Evolutionary conservation across 1,139 yeast species (phyloP).

Genomic region (Lodderomyces jiufengensis): DNA sequence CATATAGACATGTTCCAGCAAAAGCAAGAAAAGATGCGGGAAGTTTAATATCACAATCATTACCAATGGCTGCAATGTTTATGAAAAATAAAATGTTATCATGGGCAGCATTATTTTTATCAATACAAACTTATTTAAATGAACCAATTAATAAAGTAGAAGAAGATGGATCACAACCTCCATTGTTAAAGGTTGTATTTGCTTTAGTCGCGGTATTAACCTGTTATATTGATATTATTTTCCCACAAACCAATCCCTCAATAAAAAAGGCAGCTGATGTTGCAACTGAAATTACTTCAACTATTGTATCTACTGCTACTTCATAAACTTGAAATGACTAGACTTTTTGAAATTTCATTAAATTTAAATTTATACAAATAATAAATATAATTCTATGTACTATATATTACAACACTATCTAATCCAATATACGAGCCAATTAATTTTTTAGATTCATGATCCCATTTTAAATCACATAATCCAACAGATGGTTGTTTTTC

Average conservation of each 20-base stretch:
- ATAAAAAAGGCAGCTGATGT: constrained; percentile 20
- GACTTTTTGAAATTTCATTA: too few species aligned
- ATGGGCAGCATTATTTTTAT: constrained; percentile 54
- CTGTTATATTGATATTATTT: constrained; percentile 50
- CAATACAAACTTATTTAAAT: constrained; percentile 47
- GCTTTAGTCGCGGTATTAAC: constrained; percentile 45
- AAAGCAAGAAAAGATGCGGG: constrained; percentile 44
- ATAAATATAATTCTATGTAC: too few species aligned
- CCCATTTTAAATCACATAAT: constrained; percentile 45
- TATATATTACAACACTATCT: constrained; percentile 30
- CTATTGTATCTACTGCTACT: constrained; percentile 19
- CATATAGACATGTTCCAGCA: constrained; percentile 49
- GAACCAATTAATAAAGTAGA: constrained; percentile 42
- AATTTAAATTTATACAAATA: too few species aligned
- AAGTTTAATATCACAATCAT: constrained; percentile 51
- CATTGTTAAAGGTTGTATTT: constrained; percentile 43
- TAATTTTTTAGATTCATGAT: constrained; percentile 26
- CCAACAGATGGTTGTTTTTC: constrained; percentile 20
- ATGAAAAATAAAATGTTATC: constrained; percentile 50
- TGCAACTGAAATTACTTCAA: constrained; percentile 20
- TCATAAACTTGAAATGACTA: constrained; percentile 7
- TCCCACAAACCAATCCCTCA: constrained; percentile 35
- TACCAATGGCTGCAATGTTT: constrained; percentile 70
- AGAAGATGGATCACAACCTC: constrained; percentile 25
- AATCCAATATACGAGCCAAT: constrained; percentile 42